These are phyloP conservation scores for Cytospora paraplurivora DNA, from an alignment of 2,329 filamentous ascomycete species.

Conservation along the genomic window DNA sequence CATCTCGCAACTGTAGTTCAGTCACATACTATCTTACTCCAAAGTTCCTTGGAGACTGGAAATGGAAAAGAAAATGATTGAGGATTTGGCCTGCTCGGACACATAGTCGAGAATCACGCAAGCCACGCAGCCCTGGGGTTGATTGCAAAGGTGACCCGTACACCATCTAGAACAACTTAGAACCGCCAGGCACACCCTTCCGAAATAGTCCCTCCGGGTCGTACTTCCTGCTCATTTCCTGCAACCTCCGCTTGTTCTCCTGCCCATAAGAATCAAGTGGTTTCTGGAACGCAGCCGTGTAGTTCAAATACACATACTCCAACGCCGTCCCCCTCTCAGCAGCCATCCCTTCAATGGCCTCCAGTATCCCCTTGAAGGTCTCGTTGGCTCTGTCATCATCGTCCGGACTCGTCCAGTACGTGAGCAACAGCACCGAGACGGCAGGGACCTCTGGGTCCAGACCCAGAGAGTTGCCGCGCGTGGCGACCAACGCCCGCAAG, in stretches of 20 bases:
- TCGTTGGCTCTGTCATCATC: not conserved
- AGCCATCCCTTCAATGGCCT: not conserved
- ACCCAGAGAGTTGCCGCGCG: conserved; percentile 8
- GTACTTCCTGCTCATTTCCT: not conserved
- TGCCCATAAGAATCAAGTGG: conserved; percentile 1
- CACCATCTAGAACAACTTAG: conserved; percentile 14
- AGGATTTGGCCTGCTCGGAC: no score
- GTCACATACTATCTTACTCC: no score
- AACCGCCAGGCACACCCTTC: conserved; percentile 24
- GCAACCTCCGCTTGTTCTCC: conserved; percentile 8
- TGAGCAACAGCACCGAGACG: not conserved
- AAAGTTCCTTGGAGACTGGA: no score
- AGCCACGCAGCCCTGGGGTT: no score
- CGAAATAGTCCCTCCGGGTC: conserved; percentile 27
- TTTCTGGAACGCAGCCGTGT: conserved; percentile 6
- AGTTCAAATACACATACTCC: conserved; percentile 13
- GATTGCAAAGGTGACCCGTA: no score
- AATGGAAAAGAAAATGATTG: no score
- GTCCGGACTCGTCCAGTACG: not conserved
- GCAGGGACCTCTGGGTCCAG: not conserved
- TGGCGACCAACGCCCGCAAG: not conserved
- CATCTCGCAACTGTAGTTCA: no score
- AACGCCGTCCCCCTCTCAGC: not conserved
- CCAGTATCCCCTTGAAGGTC: not conserved
- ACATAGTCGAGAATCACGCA: no score